Evolutionary conservation across 441 rosid genomes (phyloP), one percentile per base, ranked within the genome.

Genomic region (Euphorbia corollata): DNA sequence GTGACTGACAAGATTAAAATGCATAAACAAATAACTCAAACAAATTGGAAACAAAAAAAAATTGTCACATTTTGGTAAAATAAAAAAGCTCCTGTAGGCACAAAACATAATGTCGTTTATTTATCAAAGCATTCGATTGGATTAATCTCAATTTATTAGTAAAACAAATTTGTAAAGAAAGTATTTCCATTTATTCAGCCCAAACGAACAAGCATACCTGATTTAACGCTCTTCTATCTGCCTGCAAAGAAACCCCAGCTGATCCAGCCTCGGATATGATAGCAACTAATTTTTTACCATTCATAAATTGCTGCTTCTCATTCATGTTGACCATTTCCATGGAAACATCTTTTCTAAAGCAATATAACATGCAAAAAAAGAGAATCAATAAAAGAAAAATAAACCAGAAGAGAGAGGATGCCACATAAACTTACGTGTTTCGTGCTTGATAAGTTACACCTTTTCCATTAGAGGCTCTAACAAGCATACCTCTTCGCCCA

Each of bases 251-350:
- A 63, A 94, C 99, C 69, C 98, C 99, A 71, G 99, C 99, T 57
- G 98, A 95, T 70, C 99, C 99, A 71, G 99, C 99, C 85, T 95
- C 99, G 38, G 99, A 95, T 77, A 95, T 95, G 71, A 95, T 82
- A 61, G 99, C 99, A 74, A 87, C 96, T n/a, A 80, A 81, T 75
- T 91, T 95, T 84, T 91, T 91, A 66, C 99, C 96, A 75, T 90
- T 96, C 99, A 95, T 95, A 80, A 95, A 95, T 73, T 82, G 89
- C 85, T 95, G 95, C 80, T 95, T 95, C 81, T 91, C 99, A 53
- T 90, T 89, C 99, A 95, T 95, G 83, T 95, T 95, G 74, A 91
- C 99, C 99, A 95, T 95, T 83, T 95, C 99, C 99, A 95, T 87
- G 55, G 90, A 80, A 39, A 95, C 82, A 66, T 95, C 99, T 86